Percentiles rank a stretch among this genome's conserved stretches.
Evolutionary conservation across 805 yeast genomes (phyloP).

Genomic region (Komagataella ulmi): DNA sequence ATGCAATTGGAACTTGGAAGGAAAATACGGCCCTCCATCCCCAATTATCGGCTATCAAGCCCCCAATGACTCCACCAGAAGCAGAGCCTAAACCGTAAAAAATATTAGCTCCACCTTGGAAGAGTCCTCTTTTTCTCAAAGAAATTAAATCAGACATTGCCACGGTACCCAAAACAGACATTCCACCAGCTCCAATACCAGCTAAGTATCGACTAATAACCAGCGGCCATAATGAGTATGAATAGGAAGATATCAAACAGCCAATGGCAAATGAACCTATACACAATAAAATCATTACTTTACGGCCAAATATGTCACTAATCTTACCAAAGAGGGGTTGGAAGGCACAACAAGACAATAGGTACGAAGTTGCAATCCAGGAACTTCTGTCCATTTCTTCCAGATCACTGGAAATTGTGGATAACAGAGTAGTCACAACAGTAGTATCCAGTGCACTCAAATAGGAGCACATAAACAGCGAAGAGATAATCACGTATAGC

Average conservation of each 20-base stretch:
- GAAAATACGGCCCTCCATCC: conserved; percentile 62
- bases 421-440: conserved; percentile 36
- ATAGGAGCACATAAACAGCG: conserved; percentile 1
- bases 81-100: conserved; percentile 70
- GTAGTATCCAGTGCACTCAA: conserved; percentile 41
- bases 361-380: conserved; percentile 28
- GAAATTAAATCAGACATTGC: conserved; percentile 69
- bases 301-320: conserved; percentile 41
- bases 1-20: conserved; percentile 37
- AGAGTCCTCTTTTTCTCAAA: conserved; percentile 62
- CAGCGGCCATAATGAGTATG: conserved; percentile 26
- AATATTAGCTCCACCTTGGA: conserved; percentile 73
- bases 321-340: conserved; percentile 44
- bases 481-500: neutral
- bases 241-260: conserved; percentile 27
- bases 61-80: conserved; percentile 55
- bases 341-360: conserved; percentile 31
- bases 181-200: conserved; percentile 86
- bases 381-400: conserved; percentile 26
- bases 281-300: conserved; percentile 20
- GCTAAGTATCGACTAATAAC: conserved; percentile 54
- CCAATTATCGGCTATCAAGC: conserved; percentile 31
- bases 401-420: conserved; percentile 38
- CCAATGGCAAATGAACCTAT: conserved; percentile 22
- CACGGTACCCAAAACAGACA: conserved; percentile 62